Percentiles rank a stretch among this genome's conserved stretches.
These are phyloP conservation scores for Sanguinoderma infundibulare DNA, from an alignment of 1,284 basidiomycete genomes.

Conservation along the genomic window DNA sequence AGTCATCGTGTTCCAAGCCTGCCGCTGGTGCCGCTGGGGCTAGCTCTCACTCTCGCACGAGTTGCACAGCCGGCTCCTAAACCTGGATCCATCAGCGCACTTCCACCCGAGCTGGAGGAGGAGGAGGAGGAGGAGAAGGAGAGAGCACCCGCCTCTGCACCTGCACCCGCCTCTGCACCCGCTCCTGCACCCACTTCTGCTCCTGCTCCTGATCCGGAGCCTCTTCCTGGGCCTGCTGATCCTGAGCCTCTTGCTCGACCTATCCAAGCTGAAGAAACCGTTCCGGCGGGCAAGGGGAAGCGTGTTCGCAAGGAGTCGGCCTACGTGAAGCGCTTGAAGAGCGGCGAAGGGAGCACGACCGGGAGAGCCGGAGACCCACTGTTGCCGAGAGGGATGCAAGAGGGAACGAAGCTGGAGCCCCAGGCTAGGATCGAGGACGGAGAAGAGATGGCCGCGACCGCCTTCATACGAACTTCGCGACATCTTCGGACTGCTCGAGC, in stretches of 20 bases:
- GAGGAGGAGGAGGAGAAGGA: too few relatives aligned
- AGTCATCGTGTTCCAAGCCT: too few relatives aligned
- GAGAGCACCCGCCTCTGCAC: neutral
- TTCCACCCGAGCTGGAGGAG: too few relatives aligned
- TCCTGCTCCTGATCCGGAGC: too few relatives aligned
- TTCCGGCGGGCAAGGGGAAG: neutral
- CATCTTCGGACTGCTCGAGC: neutral
- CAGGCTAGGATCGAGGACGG: neutral
- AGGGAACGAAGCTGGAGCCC: neutral
- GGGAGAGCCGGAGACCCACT: neutral
- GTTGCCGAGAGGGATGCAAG: neutral
- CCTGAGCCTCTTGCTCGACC: neutral
- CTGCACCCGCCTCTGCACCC: neutral
- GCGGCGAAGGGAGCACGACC: neutral
- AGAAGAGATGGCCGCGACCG: conserved; percentile 1
- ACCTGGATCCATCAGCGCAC: too few relatives aligned
- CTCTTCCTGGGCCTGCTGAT: too few relatives aligned
- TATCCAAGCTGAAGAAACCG: neutral
- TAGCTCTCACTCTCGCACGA: too few relatives aligned
- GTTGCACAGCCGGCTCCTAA: too few relatives aligned
- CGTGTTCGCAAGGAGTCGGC: conserved; percentile 3
- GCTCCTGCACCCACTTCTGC: too few relatives aligned
- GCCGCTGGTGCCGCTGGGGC: too few relatives aligned
- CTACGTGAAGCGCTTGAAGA: neutral
- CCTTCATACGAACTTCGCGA: neutral